Evolutionary conservation across 148 eudicot species (phyloP).

Genomic region (Arctostaphylos glauca): DNA sequence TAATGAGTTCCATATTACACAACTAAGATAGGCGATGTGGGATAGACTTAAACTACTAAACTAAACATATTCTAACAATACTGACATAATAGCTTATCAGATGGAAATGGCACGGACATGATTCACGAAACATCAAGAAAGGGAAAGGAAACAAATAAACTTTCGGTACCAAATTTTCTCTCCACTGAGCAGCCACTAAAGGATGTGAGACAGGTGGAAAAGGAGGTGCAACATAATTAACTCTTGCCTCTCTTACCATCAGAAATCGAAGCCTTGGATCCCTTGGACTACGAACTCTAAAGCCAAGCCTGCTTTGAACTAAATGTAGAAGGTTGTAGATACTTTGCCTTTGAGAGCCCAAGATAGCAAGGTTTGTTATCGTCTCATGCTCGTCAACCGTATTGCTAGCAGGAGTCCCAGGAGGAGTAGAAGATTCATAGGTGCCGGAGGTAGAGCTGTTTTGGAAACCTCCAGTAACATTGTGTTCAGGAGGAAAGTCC

Average conservation of each 20-base stretch:
- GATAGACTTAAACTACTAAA: too few species aligned
- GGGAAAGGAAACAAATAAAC: background rate
- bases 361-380: background rate
- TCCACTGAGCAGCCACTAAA: background rate
- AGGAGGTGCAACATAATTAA: background rate
- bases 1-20: too few species aligned
- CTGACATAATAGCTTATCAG: background rate
- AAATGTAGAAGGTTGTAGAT: background rate
- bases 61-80: too few species aligned
- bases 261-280: slow-evolving; percentile 7
- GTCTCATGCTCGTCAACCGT: background rate
- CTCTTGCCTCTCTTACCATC: background rate
- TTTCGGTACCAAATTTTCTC: background rate
- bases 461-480: background rate
- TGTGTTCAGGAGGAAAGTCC: background rate
- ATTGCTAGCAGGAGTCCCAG: background rate
- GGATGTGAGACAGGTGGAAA: background rate
- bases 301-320: background rate
- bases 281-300: background rate
- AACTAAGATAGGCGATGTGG: too few species aligned
- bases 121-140: background rate
- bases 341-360: background rate
- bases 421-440: background rate
- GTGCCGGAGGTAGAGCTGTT: background rate
- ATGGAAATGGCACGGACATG: background rate